Percentiles rank a stretch among this genome's conserved stretches.
Conservation (phyloP, 768 basidiomycete genomes). For the Gautieria morchelliformis region DNA sequence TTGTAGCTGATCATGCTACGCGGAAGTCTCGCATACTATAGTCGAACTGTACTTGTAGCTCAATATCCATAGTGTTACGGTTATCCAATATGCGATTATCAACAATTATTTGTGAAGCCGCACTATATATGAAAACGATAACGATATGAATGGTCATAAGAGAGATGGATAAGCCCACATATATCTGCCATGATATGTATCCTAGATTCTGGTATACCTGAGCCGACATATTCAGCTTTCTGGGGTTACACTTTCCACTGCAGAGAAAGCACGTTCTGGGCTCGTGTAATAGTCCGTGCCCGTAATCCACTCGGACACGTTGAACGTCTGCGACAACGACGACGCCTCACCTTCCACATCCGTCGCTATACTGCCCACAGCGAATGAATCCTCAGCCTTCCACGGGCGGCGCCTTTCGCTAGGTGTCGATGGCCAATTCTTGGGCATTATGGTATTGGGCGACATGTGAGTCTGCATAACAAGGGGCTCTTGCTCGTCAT, state of each 20-base stretch:
- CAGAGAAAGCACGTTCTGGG: background rate
- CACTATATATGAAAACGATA: no score
- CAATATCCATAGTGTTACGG: no score
- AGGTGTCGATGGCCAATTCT: background rate
- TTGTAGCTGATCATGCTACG: conserved; percentile 13
- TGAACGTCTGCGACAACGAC: background rate
- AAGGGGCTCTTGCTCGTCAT: background rate
- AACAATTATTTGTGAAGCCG: no score
- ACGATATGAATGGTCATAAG: no score
- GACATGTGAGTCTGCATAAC: background rate
- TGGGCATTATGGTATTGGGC: background rate
- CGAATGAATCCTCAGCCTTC: background rate
- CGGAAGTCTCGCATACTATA: background rate
- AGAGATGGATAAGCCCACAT: no score
- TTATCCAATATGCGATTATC: no score
- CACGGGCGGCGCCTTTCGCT: background rate
- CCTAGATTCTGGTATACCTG: background rate
- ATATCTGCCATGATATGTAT: no score
- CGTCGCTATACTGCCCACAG: background rate
- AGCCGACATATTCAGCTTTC: background rate
- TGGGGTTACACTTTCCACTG: background rate
- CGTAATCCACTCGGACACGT: background rate
- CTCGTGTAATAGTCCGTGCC: background rate
- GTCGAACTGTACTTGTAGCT: background rate
- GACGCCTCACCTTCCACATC: background rate